Evolutionary conservation across 2,329 filamentous ascomycete genomes (phyloP), one percentile per base, ranked within the genome.

Genomic region (Rhynchosporium graminicola): DNA sequence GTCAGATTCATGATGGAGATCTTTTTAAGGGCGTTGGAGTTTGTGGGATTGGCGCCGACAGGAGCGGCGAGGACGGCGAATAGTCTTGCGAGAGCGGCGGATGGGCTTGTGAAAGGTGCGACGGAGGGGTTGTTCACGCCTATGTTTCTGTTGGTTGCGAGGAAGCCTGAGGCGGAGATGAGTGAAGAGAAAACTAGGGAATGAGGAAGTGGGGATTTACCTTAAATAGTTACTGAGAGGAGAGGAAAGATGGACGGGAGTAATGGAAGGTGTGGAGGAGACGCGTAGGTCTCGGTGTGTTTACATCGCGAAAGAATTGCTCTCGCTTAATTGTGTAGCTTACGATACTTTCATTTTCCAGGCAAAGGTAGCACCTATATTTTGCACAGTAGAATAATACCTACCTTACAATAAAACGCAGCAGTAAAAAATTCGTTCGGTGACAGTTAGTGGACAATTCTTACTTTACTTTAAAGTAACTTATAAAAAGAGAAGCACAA

Each of bases 51-150:
- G 90, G 20, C 92, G 20, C 94, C 94, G 42, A 80, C 79, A 59
- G 94, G 94, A 55, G 96, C 92, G 54, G 91, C 92, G 80, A 97
- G 96, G 86, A 97, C 92, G n/a, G 93, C 92, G 10, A 90, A 96
- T 77, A 92, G 89, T 72, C 78, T 97, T 71, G 92, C 89, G 4
- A 74, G 86, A 63, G 93, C 90, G 31, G 92, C 84, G 9, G 93
- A 97, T 76, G 89, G 86, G 71, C 80, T 97, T 51, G 93, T 97
- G n/a, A 90, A 89, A 52, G 94, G 93, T 77, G 93, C 87, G 42
- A 85, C 86, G 76, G 83, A 92, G 80, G 89, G 95, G 76, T 84
- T 97, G 28, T 97, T 97, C 79, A 97, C 93, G 1, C 93, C 93
- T 60, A 97, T 97, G 93, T 97, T 96, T 80, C 80, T 97, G 73